A percentile compares a stretch with the other conserved stretches of the same genome.
phyloP scores from a whole-genome alignment of 116 monocot species.

The Dioscorea cayenensis region DNA sequence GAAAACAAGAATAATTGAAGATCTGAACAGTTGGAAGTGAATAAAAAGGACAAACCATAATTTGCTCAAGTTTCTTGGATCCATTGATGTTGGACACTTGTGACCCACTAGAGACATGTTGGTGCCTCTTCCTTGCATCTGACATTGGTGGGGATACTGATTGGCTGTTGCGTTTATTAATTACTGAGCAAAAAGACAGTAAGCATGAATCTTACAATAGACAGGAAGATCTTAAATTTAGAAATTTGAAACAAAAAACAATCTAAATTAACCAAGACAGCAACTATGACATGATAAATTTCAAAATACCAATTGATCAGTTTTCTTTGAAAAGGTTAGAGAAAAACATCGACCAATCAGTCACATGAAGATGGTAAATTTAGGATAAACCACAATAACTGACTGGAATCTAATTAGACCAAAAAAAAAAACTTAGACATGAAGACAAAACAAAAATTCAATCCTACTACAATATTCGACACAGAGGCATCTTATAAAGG shows the following conservation, averaged over 20 bases:
- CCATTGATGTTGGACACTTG: background rate
- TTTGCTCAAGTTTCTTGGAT: background rate
- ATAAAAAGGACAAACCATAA: background rate
- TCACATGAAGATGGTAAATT: background rate
- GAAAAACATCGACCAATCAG: background rate
- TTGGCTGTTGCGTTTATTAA: slow-evolving; percentile 23
- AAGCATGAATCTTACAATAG: background rate
- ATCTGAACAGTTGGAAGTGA: background rate
- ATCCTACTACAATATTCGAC: background rate
- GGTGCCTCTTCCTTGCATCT: slow-evolving; percentile 16
- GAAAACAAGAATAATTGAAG: too few relatives aligned
- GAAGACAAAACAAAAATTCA: background rate
- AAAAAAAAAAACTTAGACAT: background rate
- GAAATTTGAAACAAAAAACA: background rate
- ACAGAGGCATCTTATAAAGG: background rate
- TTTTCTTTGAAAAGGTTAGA: background rate
- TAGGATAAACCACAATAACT: background rate
- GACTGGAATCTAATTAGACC: too few relatives aligned
- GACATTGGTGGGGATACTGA: slow-evolving; percentile 18
- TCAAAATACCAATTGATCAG: background rate
- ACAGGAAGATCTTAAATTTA: background rate
- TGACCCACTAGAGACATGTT: background rate
- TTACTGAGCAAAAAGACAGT: slow-evolving; percentile 11
- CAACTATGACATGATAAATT: background rate
- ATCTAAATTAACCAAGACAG: background rate